Conservation (phyloP, 1,284 basidiomycete genomes). For the Sparassis latifolia region DNA sequence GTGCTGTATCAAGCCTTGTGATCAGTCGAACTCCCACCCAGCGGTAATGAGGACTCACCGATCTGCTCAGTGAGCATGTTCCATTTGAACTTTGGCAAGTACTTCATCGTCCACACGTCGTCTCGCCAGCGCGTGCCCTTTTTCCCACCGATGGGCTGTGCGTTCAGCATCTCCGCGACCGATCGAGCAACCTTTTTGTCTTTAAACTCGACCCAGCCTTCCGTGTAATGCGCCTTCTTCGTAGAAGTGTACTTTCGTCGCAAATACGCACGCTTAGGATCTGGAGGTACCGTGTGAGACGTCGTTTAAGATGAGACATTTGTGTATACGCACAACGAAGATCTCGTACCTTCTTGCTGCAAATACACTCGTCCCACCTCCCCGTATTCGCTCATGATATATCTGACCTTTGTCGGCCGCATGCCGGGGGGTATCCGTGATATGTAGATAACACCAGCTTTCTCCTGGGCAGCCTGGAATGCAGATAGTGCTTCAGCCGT, state of each 20-base stretch:
- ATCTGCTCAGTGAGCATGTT: conserved; percentile 98
- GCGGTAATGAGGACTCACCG: conserved; percentile 50
- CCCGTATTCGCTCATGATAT: conserved; percentile 83
- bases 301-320: neutral
- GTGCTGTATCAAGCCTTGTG: conserved; percentile 47
- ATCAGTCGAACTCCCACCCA: neutral
- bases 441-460: conserved; percentile 88
- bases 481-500: conserved; percentile 65
- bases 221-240: conserved; percentile 82
- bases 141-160: conserved; percentile 92
- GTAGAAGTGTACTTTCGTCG: conserved; percentile 74
- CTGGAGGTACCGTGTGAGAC: conserved; percentile 31
- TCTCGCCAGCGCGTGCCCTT: conserved; percentile 90
- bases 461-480: conserved; percentile 63
- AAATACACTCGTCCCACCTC: conserved; percentile 84
- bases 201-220: conserved; percentile 98
- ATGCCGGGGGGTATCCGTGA: conserved; percentile 98
- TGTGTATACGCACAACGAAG: conserved; percentile 22
- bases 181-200: conserved; percentile 89
- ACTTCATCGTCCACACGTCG: conserved; percentile 99
- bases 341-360: conserved; percentile 62
- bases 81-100: conserved; percentile 98
- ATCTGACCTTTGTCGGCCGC: conserved; percentile 94
- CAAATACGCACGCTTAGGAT: conserved; percentile 73
- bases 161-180: conserved; percentile 94